Base-by-base conservation (phyloP, 2,329 filamentous ascomycete species). In the Phoma herbarum region DNA sequence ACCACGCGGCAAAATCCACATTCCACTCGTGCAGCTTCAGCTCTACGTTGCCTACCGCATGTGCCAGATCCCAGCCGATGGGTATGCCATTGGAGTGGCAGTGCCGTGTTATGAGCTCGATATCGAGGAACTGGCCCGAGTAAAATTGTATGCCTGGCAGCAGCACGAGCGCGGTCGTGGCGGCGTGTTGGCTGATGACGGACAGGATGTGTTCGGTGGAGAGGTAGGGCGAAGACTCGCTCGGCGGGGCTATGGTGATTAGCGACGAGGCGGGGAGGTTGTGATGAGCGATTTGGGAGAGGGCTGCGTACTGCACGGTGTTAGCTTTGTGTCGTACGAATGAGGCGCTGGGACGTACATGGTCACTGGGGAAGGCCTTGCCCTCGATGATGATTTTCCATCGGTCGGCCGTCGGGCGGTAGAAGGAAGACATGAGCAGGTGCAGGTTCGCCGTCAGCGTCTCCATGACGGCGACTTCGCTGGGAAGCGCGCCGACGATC, bases 61-160 rank as follows among this genome's bases (percentile, higher is more conserved):
- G 92, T 0, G 93, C 93, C 25, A 95, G 87, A 73, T 96, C 93
- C 92, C 92, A 97, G 25, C 92, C 92, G 4, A 95, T 87, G 1
- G 87, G 76, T 42, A 96, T 87, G 49, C 88, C 90, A 63, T 86
- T 86, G 0, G 81, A 82, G 64, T 89, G 89, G 0, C 93, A 93
- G 77, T 93, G 84, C 1, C 84, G 83, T 0, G 93, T 97, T 75
- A 97, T 97, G 42, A 80, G 83, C 42, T 86, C 78, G 4, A 97
- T 93, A 75, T 97, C 92, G 67, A 97, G 90, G 56, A 90, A 86
- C 75, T 97, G 93, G 53, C 93, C 93, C 0, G 90, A 95, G 79
- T 96, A 97, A 81, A 93, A 97, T 74, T 97, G 93, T 41, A 97
- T 90, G 10, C 91, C 93, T 0, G 93, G 92, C 0, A 97, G 85